Evolutionary conservation across 129 eudicot species (phyloP).

Genomic region (sunflower (Helianthus annuus)): DNA sequence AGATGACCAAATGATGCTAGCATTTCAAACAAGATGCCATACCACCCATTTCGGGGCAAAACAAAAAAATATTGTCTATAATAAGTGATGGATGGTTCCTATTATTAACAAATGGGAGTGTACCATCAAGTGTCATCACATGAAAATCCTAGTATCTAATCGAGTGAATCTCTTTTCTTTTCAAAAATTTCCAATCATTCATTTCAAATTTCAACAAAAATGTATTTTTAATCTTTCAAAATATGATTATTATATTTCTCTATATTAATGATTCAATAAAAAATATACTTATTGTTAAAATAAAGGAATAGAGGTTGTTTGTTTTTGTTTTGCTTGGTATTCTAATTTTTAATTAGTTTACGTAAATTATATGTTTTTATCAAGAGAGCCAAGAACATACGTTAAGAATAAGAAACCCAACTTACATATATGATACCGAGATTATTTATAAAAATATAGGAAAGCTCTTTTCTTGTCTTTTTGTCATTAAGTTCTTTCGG

Average conservation of each 20-base stretch:
- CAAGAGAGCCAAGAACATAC: constrained; percentile 31
- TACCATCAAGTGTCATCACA: not conserved
- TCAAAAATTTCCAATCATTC: not conserved
- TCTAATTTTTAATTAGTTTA: not conserved
- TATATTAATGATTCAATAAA: too few species aligned
- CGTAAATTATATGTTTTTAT: not conserved
- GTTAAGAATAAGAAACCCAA: constrained; percentile 32
- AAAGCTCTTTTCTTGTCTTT: constrained; percentile 33
- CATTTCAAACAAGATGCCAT: constrained; percentile 7
- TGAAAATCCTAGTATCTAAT: not conserved
- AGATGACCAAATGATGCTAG: constrained; percentile 8
- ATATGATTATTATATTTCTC: too few species aligned
- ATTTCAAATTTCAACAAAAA: not conserved
- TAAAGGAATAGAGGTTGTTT: not conserved
- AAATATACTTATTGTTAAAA: too few species aligned
- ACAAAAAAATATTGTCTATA: not conserved
- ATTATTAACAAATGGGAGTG: constrained; percentile 1
- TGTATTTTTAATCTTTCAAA: not conserved
- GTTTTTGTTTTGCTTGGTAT: not conserved
- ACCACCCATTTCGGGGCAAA: not conserved
- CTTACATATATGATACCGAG: not conserved
- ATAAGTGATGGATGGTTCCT: not conserved
- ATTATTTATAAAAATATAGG: not conserved
- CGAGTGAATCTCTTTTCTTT: not conserved
- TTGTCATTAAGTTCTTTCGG: constrained; percentile 1